Evolutionary conservation across 2,329 filamentous ascomycete genomes (phyloP).

Genomic region (Trichoderma sp.): DNA sequence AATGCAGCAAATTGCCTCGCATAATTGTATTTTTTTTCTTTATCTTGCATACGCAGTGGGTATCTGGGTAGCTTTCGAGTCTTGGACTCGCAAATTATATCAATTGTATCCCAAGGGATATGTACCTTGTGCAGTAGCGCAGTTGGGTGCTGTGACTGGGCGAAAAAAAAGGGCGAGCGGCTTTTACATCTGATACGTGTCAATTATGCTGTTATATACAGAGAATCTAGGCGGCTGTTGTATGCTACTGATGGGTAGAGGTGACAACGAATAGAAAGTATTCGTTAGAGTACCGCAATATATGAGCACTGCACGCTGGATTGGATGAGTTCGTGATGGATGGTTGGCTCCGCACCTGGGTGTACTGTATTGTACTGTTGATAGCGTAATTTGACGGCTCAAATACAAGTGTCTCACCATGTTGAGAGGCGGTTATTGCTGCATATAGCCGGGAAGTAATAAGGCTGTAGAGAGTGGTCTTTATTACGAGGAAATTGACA

Average conservation of each 20-base stretch:
- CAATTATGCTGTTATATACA: not conserved
- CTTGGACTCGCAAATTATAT: slow-evolving; percentile 13
- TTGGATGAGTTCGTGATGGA: not conserved
- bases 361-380: not conserved
- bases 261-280: not conserved
- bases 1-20: slow-evolving; percentile 13
- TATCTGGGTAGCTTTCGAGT: slow-evolving; percentile 12
- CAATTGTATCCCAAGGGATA: not conserved
- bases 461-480: not conserved
- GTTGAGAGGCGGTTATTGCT: not conserved
- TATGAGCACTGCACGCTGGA: not conserved
- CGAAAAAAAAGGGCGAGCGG: not conserved
- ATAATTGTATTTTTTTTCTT: slow-evolving; percentile 1
- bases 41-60: slow-evolving; percentile 16
- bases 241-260: not conserved
- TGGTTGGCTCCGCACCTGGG: not conserved
- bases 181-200: not conserved
- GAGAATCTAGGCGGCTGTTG: not conserved
- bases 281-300: not conserved
- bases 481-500: not conserved
- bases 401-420: not conserved
- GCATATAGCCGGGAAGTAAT: not conserved
- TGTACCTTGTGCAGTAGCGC: slow-evolving; percentile 10
- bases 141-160: not conserved
- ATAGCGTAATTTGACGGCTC: not conserved